Evolutionary conservation across 805 yeast species (phyloP).

Genomic region (Phaffomyces antillensis): DNA sequence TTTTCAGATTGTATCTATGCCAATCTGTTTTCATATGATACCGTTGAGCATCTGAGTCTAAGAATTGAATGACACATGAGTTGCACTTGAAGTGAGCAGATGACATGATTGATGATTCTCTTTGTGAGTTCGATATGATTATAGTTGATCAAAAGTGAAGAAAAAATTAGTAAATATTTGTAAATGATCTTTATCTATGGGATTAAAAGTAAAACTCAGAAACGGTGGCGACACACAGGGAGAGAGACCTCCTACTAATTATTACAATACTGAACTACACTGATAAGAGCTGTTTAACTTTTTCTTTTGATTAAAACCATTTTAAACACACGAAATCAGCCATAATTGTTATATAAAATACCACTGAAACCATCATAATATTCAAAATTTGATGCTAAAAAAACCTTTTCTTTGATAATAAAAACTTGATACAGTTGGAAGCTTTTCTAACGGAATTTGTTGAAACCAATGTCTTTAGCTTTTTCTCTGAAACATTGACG

Average conservation of each 20-base stretch:
- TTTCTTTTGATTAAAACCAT: slow-evolving; percentile 8
- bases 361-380: slow-evolving; percentile 3
- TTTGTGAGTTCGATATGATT: too few species aligned
- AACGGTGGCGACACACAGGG: slow-evolving; percentile 1
- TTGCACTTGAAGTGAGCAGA: slow-evolving; percentile 62
- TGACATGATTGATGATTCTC: slow-evolving; percentile 3
- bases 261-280: background rate
- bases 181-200: background rate
- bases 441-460: slow-evolving; percentile 83
- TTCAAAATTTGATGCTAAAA: slow-evolving; percentile 6
- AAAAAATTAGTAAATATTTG: background rate
- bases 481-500: slow-evolving; percentile 99
- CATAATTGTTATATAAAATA: slow-evolving; percentile 4
- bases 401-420: background rate
- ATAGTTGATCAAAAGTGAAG: background rate
- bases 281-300: slow-evolving; percentile 3
- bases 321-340: slow-evolving; percentile 15
- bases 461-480: slow-evolving; percentile 98
- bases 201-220: background rate
- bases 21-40: slow-evolving; percentile 96
- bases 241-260: too few species aligned
- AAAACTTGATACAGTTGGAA: background rate
- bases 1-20: slow-evolving; percentile 93
- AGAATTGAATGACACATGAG: slow-evolving; percentile 78
- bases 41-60: slow-evolving; percentile 78